These are phyloP conservation scores for Leccinum fibrillosum DNA, from an alignment of 768 basidiomycete genomes.

Conservation along the genomic window DNA sequence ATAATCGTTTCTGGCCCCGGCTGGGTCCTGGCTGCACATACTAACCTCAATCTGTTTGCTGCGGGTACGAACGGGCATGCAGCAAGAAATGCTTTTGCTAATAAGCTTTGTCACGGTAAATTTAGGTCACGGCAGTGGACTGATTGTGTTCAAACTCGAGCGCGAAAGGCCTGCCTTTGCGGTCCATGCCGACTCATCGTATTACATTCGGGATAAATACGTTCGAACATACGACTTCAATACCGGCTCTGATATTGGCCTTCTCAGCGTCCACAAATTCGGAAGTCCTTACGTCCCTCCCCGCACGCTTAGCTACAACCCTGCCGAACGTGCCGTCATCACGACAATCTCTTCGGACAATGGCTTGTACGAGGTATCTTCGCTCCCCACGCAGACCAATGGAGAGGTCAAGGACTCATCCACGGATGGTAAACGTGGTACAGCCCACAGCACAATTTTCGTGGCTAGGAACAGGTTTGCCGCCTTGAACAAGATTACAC, in stretches of 20 bases:
- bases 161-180: conserved; percentile 96
- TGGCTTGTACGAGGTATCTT: conserved; percentile 87
- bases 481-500: conserved; percentile 82
- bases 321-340: conserved; percentile 91
- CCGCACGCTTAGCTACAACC: conserved; percentile 93
- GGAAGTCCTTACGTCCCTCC: conserved; percentile 95
- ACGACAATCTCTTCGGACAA: conserved; percentile 90
- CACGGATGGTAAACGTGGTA: conserved; percentile 87
- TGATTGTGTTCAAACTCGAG: conserved; percentile 99
- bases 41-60: conserved; percentile 95
- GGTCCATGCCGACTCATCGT: conserved; percentile 84
- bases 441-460: conserved; percentile 88
- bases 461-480: conserved; percentile 97
- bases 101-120: background rate
- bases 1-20: conserved; percentile 68
- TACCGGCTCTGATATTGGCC: conserved; percentile 86
- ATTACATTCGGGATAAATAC: conserved; percentile 98
- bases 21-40: conserved; percentile 96
- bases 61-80: conserved; percentile 51
- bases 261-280: conserved; percentile 91
- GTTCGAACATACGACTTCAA: conserved; percentile 94
- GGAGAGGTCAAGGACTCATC: conserved; percentile 89
- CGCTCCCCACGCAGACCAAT: conserved; percentile 63
- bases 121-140: conserved; percentile 85
- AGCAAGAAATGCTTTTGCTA: background rate